Base-by-base conservation (phyloP, 306 rosid genomes). In the Betula pendula region DNA sequence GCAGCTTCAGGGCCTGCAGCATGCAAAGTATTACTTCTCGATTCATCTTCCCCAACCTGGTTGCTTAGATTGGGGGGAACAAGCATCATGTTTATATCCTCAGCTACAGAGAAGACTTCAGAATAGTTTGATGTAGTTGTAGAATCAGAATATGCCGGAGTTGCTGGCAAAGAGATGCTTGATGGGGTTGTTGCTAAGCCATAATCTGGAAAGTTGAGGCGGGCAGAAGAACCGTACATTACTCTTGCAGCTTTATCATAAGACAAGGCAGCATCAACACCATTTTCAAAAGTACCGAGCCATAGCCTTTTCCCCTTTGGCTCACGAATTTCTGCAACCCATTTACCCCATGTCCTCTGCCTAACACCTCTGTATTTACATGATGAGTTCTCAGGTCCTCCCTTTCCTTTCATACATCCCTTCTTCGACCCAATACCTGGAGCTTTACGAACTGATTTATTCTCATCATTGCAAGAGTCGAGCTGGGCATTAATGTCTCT, bases 341-440 rank as follows among this genome's bases (percentile, higher is more conserved):
- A 95, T 59, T 91, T 92, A 0, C 97, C 99, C 99, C 99, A 95
- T 1, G 97, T 95, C 77, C 99, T 91, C 81, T 95, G 99, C 75
- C 99, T 87, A 68, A 96, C 97, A 33, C 98, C 98, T 72, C 97
- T 88, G 80, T 87, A 92, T 3, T 87, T 88, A 79, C 93, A 90
- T 51, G 65, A 20, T 2, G 89, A 86, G 44, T 96, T 96, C 38
- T 91, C 89, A 20, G 99, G 99, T 43, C 99, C 99, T 38, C 99
- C 99, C 65, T 96, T 92, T 4, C 99, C 99, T 77, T 91, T 92
- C 97, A 96, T 96, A 73, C 99, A 95, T 40, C 99, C 99, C 80
- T 96, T 96, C 97, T 92, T 96, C 0, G 97, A 96, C 44, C 99
- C 98, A 74, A 83, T 89, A 1, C 94, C 91, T 0, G 93, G 98